phyloP scores from a whole-genome alignment of 148 eudicot genomes.

The Mesembryanthemum crystallinum region DNA sequence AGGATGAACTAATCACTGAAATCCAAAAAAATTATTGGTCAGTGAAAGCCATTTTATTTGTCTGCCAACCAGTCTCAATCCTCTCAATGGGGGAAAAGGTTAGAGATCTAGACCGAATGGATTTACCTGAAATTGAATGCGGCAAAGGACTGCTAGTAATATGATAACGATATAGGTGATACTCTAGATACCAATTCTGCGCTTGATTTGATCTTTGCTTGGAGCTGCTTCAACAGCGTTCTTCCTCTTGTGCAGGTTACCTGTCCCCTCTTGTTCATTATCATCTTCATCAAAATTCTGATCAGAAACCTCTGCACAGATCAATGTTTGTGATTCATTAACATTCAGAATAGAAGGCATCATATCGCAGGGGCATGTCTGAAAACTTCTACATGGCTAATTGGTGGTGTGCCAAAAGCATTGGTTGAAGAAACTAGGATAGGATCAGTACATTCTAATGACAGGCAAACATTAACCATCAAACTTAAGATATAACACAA shows the following conservation, averaged over 20 bases:
- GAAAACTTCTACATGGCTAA: not conserved
- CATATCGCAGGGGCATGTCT: too few species aligned
- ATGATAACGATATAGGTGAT: not conserved
- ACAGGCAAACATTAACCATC: not conserved
- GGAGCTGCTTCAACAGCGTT: constrained; percentile 32
- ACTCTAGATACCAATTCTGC: not conserved
- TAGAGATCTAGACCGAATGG: constrained; percentile 17
- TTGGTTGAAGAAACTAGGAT: too few species aligned
- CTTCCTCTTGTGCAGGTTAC: constrained; percentile 35
- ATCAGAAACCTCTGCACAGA: constrained; percentile 58
- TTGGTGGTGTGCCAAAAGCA: too few species aligned
- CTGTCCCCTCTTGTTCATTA: constrained; percentile 29
- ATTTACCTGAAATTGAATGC: constrained; percentile 36
- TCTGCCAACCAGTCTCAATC: not conserved
- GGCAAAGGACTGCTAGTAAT: not conserved
- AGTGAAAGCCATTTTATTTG: not conserved
- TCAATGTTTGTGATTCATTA: not conserved
- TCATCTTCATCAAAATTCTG: constrained; percentile 78
- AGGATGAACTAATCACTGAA: constrained; percentile 2
- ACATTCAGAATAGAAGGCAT: not conserved
- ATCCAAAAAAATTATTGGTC: not conserved
- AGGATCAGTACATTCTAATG: not conserved
- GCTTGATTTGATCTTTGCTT: constrained; percentile 37
- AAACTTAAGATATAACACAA: not conserved
- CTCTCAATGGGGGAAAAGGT: not conserved